A percentile compares a stretch with the other conserved stretches of the same genome.
Conservation (phyloP, 345 rosid genomes). For the Passiflora organensis region DNA sequence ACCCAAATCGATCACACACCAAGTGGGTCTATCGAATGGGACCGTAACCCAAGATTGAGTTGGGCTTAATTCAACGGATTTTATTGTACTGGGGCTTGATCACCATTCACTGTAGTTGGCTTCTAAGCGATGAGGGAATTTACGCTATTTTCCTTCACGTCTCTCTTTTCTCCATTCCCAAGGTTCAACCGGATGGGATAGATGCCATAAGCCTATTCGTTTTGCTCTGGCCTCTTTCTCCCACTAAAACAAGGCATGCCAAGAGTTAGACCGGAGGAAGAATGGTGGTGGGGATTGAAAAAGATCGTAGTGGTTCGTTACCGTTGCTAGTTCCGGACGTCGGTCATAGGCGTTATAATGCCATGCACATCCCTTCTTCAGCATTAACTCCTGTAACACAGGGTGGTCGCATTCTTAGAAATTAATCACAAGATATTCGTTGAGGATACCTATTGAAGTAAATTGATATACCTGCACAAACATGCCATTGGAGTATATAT, state of each 20-base stretch:
- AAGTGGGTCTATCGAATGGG: too few relatives aligned
- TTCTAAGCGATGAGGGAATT: too few relatives aligned
- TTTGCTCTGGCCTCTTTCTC: conserved; percentile 66
- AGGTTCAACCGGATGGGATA: conserved; percentile 66
- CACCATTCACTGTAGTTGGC: conserved; percentile 7
- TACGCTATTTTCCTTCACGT: conserved; percentile 34
- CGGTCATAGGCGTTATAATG: conserved; percentile 63
- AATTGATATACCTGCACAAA: conserved; percentile 43
- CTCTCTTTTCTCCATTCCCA: conserved; percentile 83
- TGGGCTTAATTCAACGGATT: neutral
- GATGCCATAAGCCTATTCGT: conserved; percentile 73
- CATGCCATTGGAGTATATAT: conserved; percentile 62
- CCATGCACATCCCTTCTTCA: conserved; percentile 84
- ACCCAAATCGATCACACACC: too few relatives aligned
- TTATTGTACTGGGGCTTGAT: conserved; percentile 51
- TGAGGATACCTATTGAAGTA: neutral
- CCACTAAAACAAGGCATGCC: conserved; percentile 69
- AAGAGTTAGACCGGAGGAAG: too few relatives aligned
- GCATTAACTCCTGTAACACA: conserved; percentile 54
- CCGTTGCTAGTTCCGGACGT: conserved; percentile 50
- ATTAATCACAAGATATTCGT: too few relatives aligned
- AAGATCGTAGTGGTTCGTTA: conserved; percentile 19
- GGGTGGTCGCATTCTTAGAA: too few relatives aligned
- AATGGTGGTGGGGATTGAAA: too few relatives aligned
- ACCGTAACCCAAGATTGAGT: too few relatives aligned